Conservation (phyloP, 352 stramenopile genomes). For the Globisporangium radiosum region DNA sequence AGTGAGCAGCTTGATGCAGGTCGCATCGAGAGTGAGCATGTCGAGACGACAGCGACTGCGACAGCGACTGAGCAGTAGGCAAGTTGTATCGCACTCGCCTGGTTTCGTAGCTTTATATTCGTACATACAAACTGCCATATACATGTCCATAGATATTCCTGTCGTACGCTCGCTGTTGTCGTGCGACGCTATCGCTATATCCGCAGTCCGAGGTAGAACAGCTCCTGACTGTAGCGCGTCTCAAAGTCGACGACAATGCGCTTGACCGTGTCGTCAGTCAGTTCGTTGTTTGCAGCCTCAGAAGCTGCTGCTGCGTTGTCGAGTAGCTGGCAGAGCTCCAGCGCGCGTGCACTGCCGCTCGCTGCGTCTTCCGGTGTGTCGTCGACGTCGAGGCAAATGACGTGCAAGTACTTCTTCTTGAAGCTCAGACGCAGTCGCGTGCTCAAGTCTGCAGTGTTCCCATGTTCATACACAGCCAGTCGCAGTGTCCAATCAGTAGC, state of each 20-base stretch:
- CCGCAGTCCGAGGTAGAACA: conserved; percentile 48
- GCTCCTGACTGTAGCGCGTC: conserved; percentile 24
- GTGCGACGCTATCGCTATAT: conserved; percentile 13
- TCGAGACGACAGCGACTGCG: too few species aligned
- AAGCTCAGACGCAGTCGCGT: conserved; percentile 41
- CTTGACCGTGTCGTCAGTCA: conserved; percentile 41
- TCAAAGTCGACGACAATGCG: conserved; percentile 37
- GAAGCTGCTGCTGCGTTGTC: conserved; percentile 12
- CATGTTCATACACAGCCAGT: too few species aligned
- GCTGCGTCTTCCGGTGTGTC: conserved; percentile 67
- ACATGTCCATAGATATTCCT: too few species aligned
- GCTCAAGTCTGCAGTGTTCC: conserved; percentile 27
- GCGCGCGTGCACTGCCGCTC: conserved; percentile 36
- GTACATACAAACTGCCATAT: too few species aligned
- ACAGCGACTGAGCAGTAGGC: too few species aligned
- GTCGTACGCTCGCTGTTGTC: too few species aligned
- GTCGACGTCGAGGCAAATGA: conserved; percentile 76
- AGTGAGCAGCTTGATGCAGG: too few species aligned
- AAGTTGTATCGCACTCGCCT: too few species aligned
- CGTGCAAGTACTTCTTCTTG: conserved; percentile 52
- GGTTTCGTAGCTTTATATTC: too few species aligned
- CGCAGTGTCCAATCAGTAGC: too few species aligned
- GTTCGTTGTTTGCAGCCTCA: conserved; percentile 7
- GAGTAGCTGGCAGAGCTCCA: conserved; percentile 46
- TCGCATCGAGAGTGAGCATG: too few species aligned